Base-by-base conservation (phyloP, 2,329 filamentous ascomycete species). In the Fusarium humuli region DNA sequence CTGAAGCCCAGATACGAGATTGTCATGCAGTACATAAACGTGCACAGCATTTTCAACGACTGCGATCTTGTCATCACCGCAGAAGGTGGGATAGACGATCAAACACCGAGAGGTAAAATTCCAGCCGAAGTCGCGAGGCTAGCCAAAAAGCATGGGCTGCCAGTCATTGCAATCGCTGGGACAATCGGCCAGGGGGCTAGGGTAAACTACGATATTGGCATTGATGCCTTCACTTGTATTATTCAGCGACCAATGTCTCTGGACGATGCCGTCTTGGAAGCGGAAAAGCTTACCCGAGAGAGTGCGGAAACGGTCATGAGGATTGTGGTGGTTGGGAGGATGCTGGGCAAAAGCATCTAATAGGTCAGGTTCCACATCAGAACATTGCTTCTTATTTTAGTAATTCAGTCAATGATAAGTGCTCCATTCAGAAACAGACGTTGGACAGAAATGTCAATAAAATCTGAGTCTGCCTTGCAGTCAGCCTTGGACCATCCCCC, bases 31-130 rank as follows among this genome's bases (percentile, higher is more conserved):
- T 86, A 86, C 69, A 83, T 87, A 49, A 79, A 82, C 54, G 75
- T 87, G 29, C 79, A 83, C 42, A 76, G 77, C 4, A 77, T 86
- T 6, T 83, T 87, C 56, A 79, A 81, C 16, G 73, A 81, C 29
- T 85, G 83, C 67, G 82, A 87, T 61, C 78, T 87, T 10, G 83
- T 86, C 1, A 78, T 87, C 66, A 87, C 85, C 1, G 85, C 84
- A 3, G 85, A 87, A 70, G 85, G 85, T 1, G 83, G 83, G 12
- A 80, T 87, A 18, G 85, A 87, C 66, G 79, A 81, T 47, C 85
- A 87, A 67, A 86, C 84, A 1, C 81, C 84, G 0, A 77, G 80
- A 45, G 85, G 85, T 4, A 87, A 87, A 72, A 86, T 87, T 67
- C 85, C 85, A 11, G 84, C 81, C 5, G 85, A 87, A 71, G 81